Percentiles rank a stretch among this genome's conserved stretches.
phyloP scores from a whole-genome alignment of 2,329 filamentous ascomycete species.

The Colletotrichum zoysiae region DNA sequence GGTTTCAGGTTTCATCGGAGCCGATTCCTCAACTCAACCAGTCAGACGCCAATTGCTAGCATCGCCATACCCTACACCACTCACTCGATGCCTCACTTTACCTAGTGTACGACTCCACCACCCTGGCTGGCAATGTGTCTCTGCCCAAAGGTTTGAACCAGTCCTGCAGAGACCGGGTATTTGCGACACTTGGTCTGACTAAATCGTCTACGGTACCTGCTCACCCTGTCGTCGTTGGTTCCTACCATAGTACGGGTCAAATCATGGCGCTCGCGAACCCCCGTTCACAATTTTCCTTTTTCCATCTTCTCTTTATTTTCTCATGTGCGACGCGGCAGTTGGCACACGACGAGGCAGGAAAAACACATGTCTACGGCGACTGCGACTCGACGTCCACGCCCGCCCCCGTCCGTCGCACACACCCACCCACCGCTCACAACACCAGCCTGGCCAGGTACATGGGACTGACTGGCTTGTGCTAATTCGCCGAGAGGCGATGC shows the following conservation, averaged over 20 bases:
- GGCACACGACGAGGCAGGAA: constrained; percentile 9
- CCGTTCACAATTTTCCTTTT: neutral
- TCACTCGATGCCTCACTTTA: neutral
- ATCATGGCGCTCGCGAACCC: neutral
- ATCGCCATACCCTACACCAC: constrained; percentile 31
- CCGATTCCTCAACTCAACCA: constrained; percentile 14
- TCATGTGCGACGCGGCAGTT: constrained; percentile 17
- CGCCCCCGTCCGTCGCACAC: constrained; percentile 9
- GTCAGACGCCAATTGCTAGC: neutral
- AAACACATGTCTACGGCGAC: constrained; percentile 10
- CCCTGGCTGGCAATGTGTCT: constrained; percentile 34
- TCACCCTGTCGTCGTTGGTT: constrained; percentile 24
- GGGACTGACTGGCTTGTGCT: constrained; percentile 3
- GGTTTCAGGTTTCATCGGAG: constrained; percentile 31
- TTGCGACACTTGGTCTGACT: constrained; percentile 27
- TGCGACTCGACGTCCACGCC: constrained; percentile 12
- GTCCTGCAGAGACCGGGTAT: constrained; percentile 31
- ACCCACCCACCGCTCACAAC: constrained; percentile 21
- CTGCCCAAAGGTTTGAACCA: constrained; percentile 26
- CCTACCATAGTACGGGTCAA: constrained; percentile 7
- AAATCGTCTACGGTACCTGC: neutral
- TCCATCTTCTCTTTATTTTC: neutral
- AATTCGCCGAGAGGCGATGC: constrained; percentile 13
- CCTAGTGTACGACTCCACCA: neutral
- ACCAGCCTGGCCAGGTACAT: constrained; percentile 19